Evolutionary conservation across 2,329 filamentous ascomycete genomes (phyloP), one percentile per base, ranked within the genome.

Genomic region (Malbranchea zuffiana): DNA sequence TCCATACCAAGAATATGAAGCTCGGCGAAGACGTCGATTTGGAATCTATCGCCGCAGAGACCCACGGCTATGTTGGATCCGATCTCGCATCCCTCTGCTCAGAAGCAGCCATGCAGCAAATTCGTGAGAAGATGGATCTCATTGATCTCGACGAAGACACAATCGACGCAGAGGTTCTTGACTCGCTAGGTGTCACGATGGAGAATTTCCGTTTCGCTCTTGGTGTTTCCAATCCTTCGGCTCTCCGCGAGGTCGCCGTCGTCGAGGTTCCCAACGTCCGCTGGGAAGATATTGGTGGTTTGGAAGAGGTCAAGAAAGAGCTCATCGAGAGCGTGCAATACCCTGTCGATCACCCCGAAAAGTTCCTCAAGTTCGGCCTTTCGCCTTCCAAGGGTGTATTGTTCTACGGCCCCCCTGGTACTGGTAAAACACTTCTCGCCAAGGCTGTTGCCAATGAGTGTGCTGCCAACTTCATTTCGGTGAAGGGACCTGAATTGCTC

Each of bases 1-100:
- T 98, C 50, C 90, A 98, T 75, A 98, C 90, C 65, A 98, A 98
- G 81, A 98, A 98, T 76, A 98, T 98, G 90, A 98, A 98, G 74
- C 77, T 98, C 44, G 86, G 67, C 42, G 90, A 96, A 41, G 90
- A 96, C 52, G 90, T 98, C 44, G 90, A 98, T 55, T 76, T 98
- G 29, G 88, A 95, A 71, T 80, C 86, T 55, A 95, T 98, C 55
- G 90, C 90, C 37, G 78, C 90, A 19, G 90, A 98, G 71, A 98
- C 90, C 31, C 90, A 98, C 70, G 90, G 90, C 68, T 98, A 96
- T 54, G 90, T 98, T 49, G 90, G 90, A 71, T 96, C 90, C 20
- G 90, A 98, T 80, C 72, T 98, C 62, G 90, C 90, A 42, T 93
- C 90, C 19, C 84, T 98, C 43, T 98, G 90, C 69, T 98, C 90